These are phyloP conservation scores for Neohortaea acidophila DNA, from an alignment of 495 filamentous ascomycete species.

Conservation along the genomic window DNA sequence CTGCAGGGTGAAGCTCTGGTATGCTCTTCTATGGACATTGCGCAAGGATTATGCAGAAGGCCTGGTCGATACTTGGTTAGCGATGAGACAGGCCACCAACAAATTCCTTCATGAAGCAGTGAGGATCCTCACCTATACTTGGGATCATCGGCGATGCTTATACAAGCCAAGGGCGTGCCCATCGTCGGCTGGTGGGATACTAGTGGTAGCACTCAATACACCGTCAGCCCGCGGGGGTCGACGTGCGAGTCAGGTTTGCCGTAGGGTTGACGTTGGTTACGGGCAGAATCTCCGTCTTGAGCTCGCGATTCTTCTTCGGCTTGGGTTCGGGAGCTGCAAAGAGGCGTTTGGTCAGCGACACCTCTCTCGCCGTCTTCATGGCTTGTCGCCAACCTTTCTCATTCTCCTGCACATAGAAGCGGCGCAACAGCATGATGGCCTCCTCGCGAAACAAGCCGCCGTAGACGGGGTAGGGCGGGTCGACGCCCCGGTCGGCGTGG, in stretches of 20 bases:
- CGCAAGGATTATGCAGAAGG: too few relatives aligned
- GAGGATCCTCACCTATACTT: too few relatives aligned
- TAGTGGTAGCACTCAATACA: not conserved
- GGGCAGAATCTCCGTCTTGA: conserved; percentile 37
- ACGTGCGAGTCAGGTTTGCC: conserved; percentile 1
- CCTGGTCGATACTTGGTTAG: too few relatives aligned
- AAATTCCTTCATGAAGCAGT: too few relatives aligned
- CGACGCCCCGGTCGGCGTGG: conserved; percentile 56
- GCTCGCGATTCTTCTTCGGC: conserved; percentile 36
- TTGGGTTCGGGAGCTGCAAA: conserved; percentile 45
- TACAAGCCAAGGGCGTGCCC: too few relatives aligned
- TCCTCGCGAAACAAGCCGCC: conserved; percentile 77
- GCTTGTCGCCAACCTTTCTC: too few relatives aligned
- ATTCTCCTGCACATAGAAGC: conserved; percentile 96
- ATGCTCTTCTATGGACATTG: too few relatives aligned
- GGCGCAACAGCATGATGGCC: conserved; percentile 74
- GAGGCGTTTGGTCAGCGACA: too few relatives aligned
- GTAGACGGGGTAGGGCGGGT: conserved; percentile 56
- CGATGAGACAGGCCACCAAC: too few relatives aligned
- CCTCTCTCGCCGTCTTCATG: too few relatives aligned
- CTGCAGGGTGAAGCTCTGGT: too few relatives aligned
- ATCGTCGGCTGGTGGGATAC: not conserved
- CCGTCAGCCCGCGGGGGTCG: not conserved
- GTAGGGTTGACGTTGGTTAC: conserved; percentile 3
- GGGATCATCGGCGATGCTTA: too few relatives aligned